Conservation (phyloP, 768 basidiomycete species). For the Pisolithus microcarpus region DNA sequence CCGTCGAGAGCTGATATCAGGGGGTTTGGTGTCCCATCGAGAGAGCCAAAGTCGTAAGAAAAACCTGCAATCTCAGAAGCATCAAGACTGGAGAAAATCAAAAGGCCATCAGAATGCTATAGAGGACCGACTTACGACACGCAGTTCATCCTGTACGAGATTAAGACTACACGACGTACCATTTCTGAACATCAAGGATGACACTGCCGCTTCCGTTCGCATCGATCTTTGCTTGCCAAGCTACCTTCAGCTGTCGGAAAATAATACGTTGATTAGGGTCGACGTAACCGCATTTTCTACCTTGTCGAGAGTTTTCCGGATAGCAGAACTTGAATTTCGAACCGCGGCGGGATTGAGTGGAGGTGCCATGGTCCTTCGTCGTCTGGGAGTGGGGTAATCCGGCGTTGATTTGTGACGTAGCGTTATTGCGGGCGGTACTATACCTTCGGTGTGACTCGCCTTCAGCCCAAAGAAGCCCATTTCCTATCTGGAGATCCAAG, state of each 20-base stretch:
- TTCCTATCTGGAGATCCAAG: constrained; percentile 17
- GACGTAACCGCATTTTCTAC: constrained; percentile 2
- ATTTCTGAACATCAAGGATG: constrained; percentile 34
- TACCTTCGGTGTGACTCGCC: background rate
- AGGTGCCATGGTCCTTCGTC: constrained; percentile 20
- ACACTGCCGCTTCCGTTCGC: constrained; percentile 10
- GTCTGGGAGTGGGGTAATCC: constrained; percentile 4
- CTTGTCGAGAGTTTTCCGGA: constrained; percentile 22
- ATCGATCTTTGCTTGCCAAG: constrained; percentile 25
- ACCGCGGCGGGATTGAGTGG: constrained; percentile 20
- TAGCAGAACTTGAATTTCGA: constrained; percentile 15
- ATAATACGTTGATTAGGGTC: no score
- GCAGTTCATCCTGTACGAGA: constrained; percentile 25
- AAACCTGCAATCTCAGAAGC: constrained; percentile 54
- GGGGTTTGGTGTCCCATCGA: constrained; percentile 40
- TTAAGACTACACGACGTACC: constrained; percentile 9
- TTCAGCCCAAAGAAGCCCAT: background rate
- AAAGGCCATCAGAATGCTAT: background rate
- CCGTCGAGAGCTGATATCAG: constrained; percentile 37
- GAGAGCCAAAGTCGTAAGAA: constrained; percentile 47
- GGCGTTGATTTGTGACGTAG: background rate
- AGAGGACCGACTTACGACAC: constrained; percentile 20
- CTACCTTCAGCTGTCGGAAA: constrained; percentile 17
- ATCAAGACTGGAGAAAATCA: constrained; percentile 33
- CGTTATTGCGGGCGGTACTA: background rate